Evolutionary conservation across 1,139 yeast species (phyloP), one percentile per base, ranked within the genome.

Genomic region (Pichia norvegensis): DNA sequence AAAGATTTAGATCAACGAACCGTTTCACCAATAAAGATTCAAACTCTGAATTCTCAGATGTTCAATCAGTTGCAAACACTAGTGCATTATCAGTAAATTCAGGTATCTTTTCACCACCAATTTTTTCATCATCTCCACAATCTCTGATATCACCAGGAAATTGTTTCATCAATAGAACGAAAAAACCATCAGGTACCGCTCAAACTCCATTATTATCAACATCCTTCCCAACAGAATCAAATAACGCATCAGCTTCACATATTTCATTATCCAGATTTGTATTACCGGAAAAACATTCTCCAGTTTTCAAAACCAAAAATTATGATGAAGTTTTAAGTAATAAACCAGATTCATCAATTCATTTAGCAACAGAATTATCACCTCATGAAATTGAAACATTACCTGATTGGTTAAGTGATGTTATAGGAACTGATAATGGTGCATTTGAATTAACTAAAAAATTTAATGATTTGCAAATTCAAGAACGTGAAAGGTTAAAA

Each of bases 271-370:
- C 66, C 1, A 60, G 61, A 46, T 64, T 64, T 46, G 50, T 51
- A 4, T 54, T 64, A 37, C 68, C 67, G 1, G 63, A 62, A 21
- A 49, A 54, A 9, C 48, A 56, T 2, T 41, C 47, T 21, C 64
- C 66, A 13, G 52, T 64, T 23, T 70, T 69, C 57, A 68, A 66
- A 52, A 62, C 69, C 21, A 56, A 71, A 38, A 72, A 68, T 50
- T 66, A 68, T 43, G 74, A 70, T 47, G 73, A 70, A 50, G 46
- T 66, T 22, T 47, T 65, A 31, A 50, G 60, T 5, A 35, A 52
- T 17, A 52, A 55, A 16, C 53, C 61, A 1, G 67, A 62, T 46
- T 39, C 47, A 4, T 42, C 58, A 2, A 49, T 65, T 35, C 64
- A 62, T 40, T 56, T 67, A 36, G 52, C 56, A 23, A 53, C 60